Percentiles rank a stretch among this genome's conserved stretches.
phyloP scores from a whole-genome alignment of 2,329 filamentous ascomycete species.

The Pseudogymnoascus sp. region DNA sequence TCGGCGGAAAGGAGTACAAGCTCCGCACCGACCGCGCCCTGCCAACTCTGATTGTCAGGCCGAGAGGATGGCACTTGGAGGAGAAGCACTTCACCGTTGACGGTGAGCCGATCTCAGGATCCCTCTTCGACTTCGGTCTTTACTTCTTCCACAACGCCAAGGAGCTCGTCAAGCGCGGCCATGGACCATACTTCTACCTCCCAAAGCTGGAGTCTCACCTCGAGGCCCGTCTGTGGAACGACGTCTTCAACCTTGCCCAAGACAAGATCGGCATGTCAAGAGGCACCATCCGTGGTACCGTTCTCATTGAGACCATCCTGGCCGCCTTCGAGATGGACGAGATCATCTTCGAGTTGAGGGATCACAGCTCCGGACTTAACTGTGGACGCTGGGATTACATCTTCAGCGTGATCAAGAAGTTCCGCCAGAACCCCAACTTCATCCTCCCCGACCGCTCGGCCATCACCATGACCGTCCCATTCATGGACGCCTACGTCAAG shows the following conservation, averaged over 20 bases:
- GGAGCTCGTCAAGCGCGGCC: conserved; percentile 75
- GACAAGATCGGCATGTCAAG: conserved; percentile 84
- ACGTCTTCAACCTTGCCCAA: conserved; percentile 91
- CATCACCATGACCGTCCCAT: conserved; percentile 96
- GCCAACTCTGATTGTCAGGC: conserved; percentile 88
- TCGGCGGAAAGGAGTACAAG: conserved; percentile 93
- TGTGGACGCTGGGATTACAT: conserved; percentile 99
- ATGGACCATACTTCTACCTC: conserved; percentile 94
- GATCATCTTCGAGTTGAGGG: conserved; percentile 98
- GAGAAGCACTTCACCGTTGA: conserved; percentile 98
- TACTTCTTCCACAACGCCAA: conserved; percentile 99
- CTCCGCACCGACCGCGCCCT: conserved; percentile 80
- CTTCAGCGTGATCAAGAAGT: conserved; percentile 99
- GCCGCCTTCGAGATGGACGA: conserved; percentile 99
- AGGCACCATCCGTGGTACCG: conserved; percentile 89
- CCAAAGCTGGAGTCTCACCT: conserved; percentile 98
- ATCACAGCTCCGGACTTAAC: conserved; percentile 94
- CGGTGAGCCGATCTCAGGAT: conserved; percentile 85
- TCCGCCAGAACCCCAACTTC: conserved; percentile 89
- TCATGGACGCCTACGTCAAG: conserved; percentile 97
- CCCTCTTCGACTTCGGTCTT: conserved; percentile 92
- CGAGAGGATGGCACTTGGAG: conserved; percentile 94
- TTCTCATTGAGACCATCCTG: conserved; percentile 95
- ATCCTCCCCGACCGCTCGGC: conserved; percentile 83
- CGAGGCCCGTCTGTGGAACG: conserved; percentile 96